Conservation (phyloP, 202 grass and related monocot genomes). For the Hordeum pubiflorum region DNA sequence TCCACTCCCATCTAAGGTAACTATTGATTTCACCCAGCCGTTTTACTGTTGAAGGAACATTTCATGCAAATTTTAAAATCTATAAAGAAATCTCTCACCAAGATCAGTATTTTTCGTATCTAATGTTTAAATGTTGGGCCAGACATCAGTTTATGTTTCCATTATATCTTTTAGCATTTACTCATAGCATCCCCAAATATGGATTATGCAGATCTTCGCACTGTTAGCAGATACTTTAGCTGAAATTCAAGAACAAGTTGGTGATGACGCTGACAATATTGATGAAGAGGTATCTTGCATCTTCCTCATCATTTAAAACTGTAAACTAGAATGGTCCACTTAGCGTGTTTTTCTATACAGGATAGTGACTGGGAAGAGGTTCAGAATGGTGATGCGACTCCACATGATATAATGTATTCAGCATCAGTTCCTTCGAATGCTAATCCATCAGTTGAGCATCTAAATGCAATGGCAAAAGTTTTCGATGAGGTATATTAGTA, state of each 20-base stretch:
- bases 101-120: not conserved
- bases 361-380: slow-evolving; percentile 87
- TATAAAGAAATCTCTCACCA: not conserved
- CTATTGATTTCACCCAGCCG: not conserved
- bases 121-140: not conserved
- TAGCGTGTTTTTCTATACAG: slow-evolving; percentile 34
- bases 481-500: slow-evolving; percentile 59
- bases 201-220: slow-evolving; percentile 72
- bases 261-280: slow-evolving; percentile 44
- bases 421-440: slow-evolving; percentile 54
- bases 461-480: slow-evolving; percentile 82
- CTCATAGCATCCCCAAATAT: not conserved
- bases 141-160: not conserved
- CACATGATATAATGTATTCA: slow-evolving; percentile 56
- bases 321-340: not conserved
- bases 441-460: slow-evolving; percentile 61
- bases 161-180: not conserved
- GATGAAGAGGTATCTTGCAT: slow-evolving; percentile 46
- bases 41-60: not conserved
- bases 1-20: slow-evolving; percentile 80
- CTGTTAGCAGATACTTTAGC: slow-evolving; percentile 69
- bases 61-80: not conserved
- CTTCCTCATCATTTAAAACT: not conserved
- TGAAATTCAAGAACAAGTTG: slow-evolving; percentile 74
- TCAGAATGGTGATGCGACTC: slow-evolving; percentile 33